These are phyloP conservation scores for Crucibulum laeve DNA, from an alignment of 768 basidiomycete species.

Conservation along the genomic window DNA sequence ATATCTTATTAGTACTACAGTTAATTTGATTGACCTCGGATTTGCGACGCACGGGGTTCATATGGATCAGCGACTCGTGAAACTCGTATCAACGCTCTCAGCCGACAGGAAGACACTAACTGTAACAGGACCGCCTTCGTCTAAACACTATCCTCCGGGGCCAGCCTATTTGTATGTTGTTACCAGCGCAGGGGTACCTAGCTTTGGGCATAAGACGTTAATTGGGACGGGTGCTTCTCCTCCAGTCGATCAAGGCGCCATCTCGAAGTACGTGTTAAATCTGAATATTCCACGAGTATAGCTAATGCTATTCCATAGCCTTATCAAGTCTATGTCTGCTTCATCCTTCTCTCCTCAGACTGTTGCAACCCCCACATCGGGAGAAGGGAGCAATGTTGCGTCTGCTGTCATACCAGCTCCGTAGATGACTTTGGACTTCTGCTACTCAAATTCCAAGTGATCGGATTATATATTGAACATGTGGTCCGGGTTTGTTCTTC, in stretches of 20 bases:
- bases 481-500: too few relatives aligned
- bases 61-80: slow-evolving; percentile 72
- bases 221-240: slow-evolving; percentile 65
- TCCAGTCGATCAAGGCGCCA: slow-evolving; percentile 48
- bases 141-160: slow-evolving; percentile 71
- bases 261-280: slow-evolving; percentile 46
- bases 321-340: background rate
- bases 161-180: slow-evolving; percentile 76
- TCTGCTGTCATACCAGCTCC: background rate
- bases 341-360: background rate
- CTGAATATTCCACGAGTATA: background rate
- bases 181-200: slow-evolving; percentile 55
- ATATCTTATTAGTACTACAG: slow-evolving; percentile 26
- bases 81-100: slow-evolving; percentile 40
- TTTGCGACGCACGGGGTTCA: slow-evolving; percentile 77
- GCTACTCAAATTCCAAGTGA: too few relatives aligned
- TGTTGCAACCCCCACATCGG: background rate
- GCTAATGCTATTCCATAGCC: background rate
- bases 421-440: too few relatives aligned
- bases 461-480: too few relatives aligned
- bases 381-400: background rate
- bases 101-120: slow-evolving; percentile 40
- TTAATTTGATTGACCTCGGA: slow-evolving; percentile 78
- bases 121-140: slow-evolving; percentile 61
- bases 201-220: slow-evolving; percentile 58